A percentile compares a stretch with the other conserved stretches of the same genome.
phyloP scores from a whole-genome alignment of 352 stramenopile species.

The Peronospora farinosa region DNA sequence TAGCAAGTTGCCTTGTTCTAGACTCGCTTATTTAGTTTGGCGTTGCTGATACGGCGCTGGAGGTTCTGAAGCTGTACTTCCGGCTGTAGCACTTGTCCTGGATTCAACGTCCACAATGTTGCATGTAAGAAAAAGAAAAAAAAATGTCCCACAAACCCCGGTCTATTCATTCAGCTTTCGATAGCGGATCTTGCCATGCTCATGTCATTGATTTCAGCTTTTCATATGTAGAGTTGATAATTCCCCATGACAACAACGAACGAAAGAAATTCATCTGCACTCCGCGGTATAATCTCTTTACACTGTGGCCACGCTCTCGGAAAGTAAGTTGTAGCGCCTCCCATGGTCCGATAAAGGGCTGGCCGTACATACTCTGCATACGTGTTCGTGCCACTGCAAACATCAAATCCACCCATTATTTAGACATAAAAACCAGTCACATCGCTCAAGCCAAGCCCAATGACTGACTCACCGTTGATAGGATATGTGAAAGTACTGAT shows the following conservation, averaged over 20 bases:
- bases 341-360: conserved; percentile 48
- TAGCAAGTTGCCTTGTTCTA: no score
- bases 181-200: conserved; percentile 2
- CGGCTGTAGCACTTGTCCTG: neutral
- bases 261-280: conserved; percentile 87
- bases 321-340: conserved; percentile 68
- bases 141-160: conserved; percentile 5
- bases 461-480: conserved; percentile 56
- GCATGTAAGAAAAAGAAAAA: neutral
- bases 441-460: neutral
- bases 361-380: conserved; percentile 78
- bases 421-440: neutral
- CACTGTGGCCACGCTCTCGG: conserved; percentile 52
- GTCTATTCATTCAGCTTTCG: conserved; percentile 6
- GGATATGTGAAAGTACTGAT: conserved; percentile 84
- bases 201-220: conserved; percentile 75
- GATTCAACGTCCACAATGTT: neutral
- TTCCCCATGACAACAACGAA: conserved; percentile 84
- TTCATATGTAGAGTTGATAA: conserved; percentile 88
- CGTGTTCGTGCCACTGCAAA: conserved; percentile 60
- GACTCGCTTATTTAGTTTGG: no score
- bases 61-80: neutral
- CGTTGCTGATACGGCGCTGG: conserved; percentile 10
- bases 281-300: conserved; percentile 70
- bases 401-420: conserved; percentile 4